A percentile compares a stretch with the other conserved stretches of the same genome.
Conservation (phyloP, 495 filamentous ascomycete species). For the Talaromyces trachyspermus region DNA sequence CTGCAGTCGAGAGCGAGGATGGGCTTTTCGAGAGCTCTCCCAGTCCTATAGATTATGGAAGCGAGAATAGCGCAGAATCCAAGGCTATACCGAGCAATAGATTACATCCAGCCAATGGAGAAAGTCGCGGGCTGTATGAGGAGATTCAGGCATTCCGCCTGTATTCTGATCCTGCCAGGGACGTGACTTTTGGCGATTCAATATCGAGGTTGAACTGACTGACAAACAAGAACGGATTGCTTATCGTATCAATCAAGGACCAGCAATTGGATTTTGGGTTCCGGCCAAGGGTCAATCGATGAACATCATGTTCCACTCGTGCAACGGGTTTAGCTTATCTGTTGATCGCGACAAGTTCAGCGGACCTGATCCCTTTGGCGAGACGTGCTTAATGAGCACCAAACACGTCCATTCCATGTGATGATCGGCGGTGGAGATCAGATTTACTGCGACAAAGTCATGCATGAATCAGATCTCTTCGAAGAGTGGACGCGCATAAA, state of each 20-base stretch:
- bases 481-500: slow-evolving; percentile 76
- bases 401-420: slow-evolving; percentile 89
- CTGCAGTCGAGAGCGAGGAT: slow-evolving; percentile 64
- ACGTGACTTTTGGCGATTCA: slow-evolving; percentile 97
- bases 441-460: slow-evolving; percentile 85
- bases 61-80: slow-evolving; percentile 14
- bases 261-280: slow-evolving; percentile 90
- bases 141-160: slow-evolving; percentile 76
- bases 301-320: slow-evolving; percentile 98
- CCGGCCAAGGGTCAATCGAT: slow-evolving; percentile 78
- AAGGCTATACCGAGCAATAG: slow-evolving; percentile 33
- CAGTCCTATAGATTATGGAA: slow-evolving; percentile 36
- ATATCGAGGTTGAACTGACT: slow-evolving; percentile 79
- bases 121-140: slow-evolving; percentile 64
- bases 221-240: slow-evolving; percentile 74
- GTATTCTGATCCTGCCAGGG: slow-evolving; percentile 75
- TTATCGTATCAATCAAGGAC: slow-evolving; percentile 90
- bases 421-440: slow-evolving; percentile 98
- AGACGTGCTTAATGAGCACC: slow-evolving; percentile 88
- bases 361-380: slow-evolving; percentile 96
- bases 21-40: slow-evolving; percentile 65
- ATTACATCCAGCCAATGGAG: slow-evolving; percentile 52
- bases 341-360: slow-evolving; percentile 72
- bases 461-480: slow-evolving; percentile 66
- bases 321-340: slow-evolving; percentile 86